A percentile compares a stretch with the other conserved stretches of the same genome.
Evolutionary conservation across 306 rosid genomes (phyloP).

Genomic region (Senna tora): DNA sequence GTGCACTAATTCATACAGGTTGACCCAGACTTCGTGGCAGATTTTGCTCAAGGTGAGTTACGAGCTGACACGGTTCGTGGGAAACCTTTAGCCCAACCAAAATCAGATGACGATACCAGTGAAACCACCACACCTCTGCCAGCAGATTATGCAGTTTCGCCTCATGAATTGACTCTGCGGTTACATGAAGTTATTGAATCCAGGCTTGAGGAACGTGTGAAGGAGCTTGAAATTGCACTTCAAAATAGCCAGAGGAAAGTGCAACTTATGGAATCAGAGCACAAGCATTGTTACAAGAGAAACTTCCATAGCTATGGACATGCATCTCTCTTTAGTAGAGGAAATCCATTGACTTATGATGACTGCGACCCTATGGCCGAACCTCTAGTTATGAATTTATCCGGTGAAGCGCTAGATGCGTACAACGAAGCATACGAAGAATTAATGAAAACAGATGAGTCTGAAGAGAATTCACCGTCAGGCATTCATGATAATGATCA

Average conservation of each 20-base stretch:
- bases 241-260: conserved; percentile 61
- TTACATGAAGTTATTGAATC: conserved; percentile 77
- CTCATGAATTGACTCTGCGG: conserved; percentile 66
- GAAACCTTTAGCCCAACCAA: conserved; percentile 26
- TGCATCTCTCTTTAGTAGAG: conserved; percentile 39
- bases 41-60: conserved; percentile 70
- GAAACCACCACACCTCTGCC: conserved; percentile 39
- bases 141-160: conserved; percentile 71
- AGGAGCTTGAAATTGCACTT: conserved; percentile 79
- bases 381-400: conserved; percentile 59
- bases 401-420: conserved; percentile 64
- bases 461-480: conserved; percentile 53
- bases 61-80: conserved; percentile 45
- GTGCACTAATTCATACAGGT: conserved; percentile 54
- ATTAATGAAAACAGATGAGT: conserved; percentile 51
- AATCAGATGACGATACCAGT: conserved; percentile 42
- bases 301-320: conserved; percentile 31
- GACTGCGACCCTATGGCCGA: conserved; percentile 35
- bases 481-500: conserved; percentile 34
- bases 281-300: conserved; percentile 33
- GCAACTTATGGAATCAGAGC: conserved; percentile 45
- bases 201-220: conserved; percentile 66
- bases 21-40: conserved; percentile 63
- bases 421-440: conserved; percentile 66
- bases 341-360: conserved; percentile 32